Percentiles rank a stretch among this genome's conserved stretches.
Evolutionary conservation across 768 basidiomycete genomes (phyloP).

Genomic region (Porpolomopsis calyptriformis): DNA sequence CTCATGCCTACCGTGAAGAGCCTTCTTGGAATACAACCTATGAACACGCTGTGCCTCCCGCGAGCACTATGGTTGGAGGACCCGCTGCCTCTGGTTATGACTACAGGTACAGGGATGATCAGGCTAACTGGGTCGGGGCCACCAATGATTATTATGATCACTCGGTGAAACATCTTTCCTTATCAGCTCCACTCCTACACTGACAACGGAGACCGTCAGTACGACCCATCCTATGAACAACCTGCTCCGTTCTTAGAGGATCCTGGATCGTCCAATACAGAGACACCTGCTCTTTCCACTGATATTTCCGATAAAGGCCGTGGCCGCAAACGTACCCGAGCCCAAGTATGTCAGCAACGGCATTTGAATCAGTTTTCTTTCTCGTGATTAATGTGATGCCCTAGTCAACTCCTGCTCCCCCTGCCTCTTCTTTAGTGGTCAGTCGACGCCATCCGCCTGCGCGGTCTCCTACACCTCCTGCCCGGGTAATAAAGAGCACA

Average conservation of each 20-base stretch:
- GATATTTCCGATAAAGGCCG: conserved; percentile 37
- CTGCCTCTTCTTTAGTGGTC: conserved; percentile 54
- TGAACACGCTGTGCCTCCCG: conserved; percentile 31
- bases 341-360: conserved; percentile 32
- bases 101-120: conserved; percentile 57
- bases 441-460: conserved; percentile 54
- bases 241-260: conserved; percentile 47
- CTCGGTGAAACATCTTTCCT: conserved; percentile 27
- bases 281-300: conserved; percentile 25
- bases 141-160: conserved; percentile 49
- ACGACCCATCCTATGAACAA: conserved; percentile 49
- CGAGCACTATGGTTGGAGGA: conserved; percentile 34
- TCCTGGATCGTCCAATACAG: conserved; percentile 23
- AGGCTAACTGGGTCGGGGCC: conserved; percentile 35
- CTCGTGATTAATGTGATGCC: conserved; percentile 6
- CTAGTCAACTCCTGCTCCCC: conserved; percentile 54
- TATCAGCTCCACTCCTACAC: not conserved
- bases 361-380: not conserved
- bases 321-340: conserved; percentile 60
- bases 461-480: conserved; percentile 76
- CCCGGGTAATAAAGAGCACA: conserved; percentile 76
- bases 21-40: conserved; percentile 44
- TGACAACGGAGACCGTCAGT: conserved; percentile 25
- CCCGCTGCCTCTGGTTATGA: conserved; percentile 38
- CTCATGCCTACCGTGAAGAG: conserved; percentile 40